Evolutionary conservation across 2,329 filamentous ascomycete species (phyloP).

Genomic region (Trichoderma polysporum): DNA sequence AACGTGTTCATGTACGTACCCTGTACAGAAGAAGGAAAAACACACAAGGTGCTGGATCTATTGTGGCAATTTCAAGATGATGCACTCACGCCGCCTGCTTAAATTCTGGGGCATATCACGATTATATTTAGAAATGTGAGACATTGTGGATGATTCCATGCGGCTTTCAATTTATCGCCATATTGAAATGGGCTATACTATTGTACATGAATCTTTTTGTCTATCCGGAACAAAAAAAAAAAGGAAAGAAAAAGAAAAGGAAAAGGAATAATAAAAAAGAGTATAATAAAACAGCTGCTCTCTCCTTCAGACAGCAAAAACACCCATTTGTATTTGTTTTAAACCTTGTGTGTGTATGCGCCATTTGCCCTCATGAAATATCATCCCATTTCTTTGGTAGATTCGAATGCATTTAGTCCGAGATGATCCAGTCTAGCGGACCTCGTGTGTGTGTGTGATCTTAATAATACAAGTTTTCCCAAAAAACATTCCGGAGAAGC

Average conservation of each 20-base stretch:
- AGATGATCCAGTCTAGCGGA: conserved; percentile 11
- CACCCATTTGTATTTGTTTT: background rate
- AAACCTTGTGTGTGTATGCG: background rate
- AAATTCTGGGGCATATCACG: background rate
- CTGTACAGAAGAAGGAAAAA: background rate
- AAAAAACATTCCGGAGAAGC: background rate
- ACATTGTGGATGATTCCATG: background rate
- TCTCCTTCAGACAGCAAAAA: background rate
- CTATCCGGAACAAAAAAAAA: background rate
- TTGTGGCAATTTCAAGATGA: background rate
- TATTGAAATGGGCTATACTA: background rate
- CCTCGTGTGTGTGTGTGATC: background rate
- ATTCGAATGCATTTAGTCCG: background rate
- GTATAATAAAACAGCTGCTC: background rate
- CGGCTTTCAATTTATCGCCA: background rate
- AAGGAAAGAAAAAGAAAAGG: background rate
- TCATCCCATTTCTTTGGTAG: background rate
- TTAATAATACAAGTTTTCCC: conserved; percentile 12
- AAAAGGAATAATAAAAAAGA: background rate
- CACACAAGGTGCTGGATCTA: background rate
- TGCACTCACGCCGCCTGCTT: background rate
- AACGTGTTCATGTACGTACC: background rate
- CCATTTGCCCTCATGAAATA: conserved; percentile 7
- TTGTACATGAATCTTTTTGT: conserved; percentile 9
- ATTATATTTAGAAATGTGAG: background rate